Conservation (phyloP, 345 rosid species). For the Eucalyptus tenuipes region DNA sequence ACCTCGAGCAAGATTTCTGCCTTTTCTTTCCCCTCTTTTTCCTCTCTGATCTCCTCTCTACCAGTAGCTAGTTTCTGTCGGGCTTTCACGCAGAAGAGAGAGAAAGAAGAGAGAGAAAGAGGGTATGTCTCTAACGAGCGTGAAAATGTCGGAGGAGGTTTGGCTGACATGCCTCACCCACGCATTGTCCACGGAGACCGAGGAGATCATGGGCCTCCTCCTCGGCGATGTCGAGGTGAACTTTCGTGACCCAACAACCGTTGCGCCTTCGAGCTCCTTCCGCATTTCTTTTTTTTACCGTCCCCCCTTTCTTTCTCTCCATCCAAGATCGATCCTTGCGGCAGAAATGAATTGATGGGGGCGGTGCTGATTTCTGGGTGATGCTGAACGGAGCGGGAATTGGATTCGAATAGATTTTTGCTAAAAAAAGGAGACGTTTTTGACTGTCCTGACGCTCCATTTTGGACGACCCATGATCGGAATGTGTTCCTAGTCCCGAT, state of each 20-base stretch:
- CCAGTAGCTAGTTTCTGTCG: neutral
- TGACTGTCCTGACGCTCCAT: neutral
- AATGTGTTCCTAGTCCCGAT: neutral
- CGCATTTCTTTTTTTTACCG: too few species aligned
- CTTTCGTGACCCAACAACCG: neutral
- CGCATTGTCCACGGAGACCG: slow-evolving; percentile 97
- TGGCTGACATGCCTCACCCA: slow-evolving; percentile 96
- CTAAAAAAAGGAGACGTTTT: neutral
- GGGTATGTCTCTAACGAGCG: slow-evolving; percentile 65
- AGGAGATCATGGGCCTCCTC: slow-evolving; percentile 99
- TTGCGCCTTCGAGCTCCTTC: neutral
- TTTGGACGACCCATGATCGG: neutral
- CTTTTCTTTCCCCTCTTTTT: neutral
- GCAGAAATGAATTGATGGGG: neutral
- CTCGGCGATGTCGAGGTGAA: slow-evolving; percentile 93
- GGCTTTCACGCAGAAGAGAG: neutral
- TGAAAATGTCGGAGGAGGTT: slow-evolving; percentile 87
- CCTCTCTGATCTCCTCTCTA: neutral
- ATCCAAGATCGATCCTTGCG: neutral
- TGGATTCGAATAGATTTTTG: neutral
- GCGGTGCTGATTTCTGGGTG: neutral
- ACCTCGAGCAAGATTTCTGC: neutral
- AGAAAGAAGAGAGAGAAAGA: neutral
- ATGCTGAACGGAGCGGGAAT: neutral
- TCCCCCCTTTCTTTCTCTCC: neutral